phyloP scores from a whole-genome alignment of 2,329 filamentous ascomycete species.

The Ophiostoma populinum region DNA sequence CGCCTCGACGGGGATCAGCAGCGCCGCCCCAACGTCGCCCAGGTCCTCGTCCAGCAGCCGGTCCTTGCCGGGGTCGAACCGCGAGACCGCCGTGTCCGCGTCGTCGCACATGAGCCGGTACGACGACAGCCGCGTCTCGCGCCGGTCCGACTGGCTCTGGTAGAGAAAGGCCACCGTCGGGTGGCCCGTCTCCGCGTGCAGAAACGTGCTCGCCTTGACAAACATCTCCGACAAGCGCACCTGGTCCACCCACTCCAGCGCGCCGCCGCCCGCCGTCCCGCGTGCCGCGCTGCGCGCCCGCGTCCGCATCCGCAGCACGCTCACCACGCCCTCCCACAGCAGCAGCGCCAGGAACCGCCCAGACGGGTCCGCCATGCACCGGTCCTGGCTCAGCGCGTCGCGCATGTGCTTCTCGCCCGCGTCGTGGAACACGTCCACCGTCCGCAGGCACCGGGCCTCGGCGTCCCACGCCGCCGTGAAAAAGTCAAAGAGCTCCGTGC shows the following conservation, averaged over 20 bases:
- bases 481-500: constrained; percentile 78
- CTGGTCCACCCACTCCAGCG: constrained; percentile 33
- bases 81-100: constrained; percentile 32
- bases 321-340: constrained; percentile 42
- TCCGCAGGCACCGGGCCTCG: constrained; percentile 31
- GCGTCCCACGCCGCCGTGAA: constrained; percentile 78
- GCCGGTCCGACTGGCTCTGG: constrained; percentile 32
- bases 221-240: constrained; percentile 41
- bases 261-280: constrained; percentile 12
- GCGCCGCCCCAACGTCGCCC: constrained; percentile 36
- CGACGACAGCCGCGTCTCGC: constrained; percentile 37
- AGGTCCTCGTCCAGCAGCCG: constrained; percentile 36
- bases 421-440: constrained; percentile 34
- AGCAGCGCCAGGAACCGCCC: constrained; percentile 42
- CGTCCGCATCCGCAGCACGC: constrained; percentile 32
- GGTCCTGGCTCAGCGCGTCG: constrained; percentile 67
- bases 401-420: constrained; percentile 43
- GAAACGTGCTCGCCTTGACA: constrained; percentile 38
- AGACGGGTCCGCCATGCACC: constrained; percentile 69
- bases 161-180: constrained; percentile 42
- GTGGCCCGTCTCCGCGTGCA: constrained; percentile 39
- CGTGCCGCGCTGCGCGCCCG: constrained; percentile 20
- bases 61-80: constrained; percentile 37
- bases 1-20: constrained; percentile 45
- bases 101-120: constrained; percentile 44